These are phyloP conservation scores for Trichoderma parareesei DNA, from an alignment of 495 filamentous ascomycete species.

Conservation along the genomic window DNA sequence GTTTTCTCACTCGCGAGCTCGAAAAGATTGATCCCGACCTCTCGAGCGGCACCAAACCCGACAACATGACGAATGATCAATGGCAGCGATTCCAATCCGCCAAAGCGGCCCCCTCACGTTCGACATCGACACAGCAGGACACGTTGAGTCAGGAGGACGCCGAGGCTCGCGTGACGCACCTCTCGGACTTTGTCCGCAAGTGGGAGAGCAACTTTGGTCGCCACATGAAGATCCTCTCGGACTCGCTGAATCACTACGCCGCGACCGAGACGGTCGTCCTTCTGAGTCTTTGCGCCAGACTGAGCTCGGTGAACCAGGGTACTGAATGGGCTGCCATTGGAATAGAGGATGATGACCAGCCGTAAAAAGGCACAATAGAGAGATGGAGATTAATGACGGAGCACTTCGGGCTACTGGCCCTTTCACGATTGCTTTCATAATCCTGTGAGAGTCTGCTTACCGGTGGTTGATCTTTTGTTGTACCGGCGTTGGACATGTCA, in stretches of 20 bases:
- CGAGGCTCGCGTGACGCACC: conserved; percentile 60
- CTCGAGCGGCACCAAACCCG: conserved; percentile 40
- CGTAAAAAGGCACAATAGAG: not conserved
- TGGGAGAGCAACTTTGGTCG: conserved; percentile 89
- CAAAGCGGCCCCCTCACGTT: conserved; percentile 15
- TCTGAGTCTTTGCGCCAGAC: conserved; percentile 69
- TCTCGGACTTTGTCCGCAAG: conserved; percentile 74
- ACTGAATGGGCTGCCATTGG: conserved; percentile 44
- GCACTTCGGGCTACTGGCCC: not conserved
- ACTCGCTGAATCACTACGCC: conserved; percentile 92
- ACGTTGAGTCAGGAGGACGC: conserved; percentile 16
- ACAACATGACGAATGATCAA: conserved; percentile 45
- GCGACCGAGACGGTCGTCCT: conserved; percentile 95
- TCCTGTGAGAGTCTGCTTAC: not conserved
- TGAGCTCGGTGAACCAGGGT: conserved; percentile 68
- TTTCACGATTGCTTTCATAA: not conserved
- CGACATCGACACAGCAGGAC: conserved; percentile 17
- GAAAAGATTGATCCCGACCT: conserved; percentile 70
- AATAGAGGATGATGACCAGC: conserved; percentile 32
- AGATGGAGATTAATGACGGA: not conserved
- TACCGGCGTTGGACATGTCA: not conserved
- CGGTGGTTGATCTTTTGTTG: not conserved
- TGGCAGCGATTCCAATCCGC: conserved; percentile 40
- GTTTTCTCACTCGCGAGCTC: conserved; percentile 68
- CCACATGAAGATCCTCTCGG: conserved; percentile 84